Base-by-base conservation (phyloP, 345 rosid genomes). In the Murraya koenigii region DNA sequence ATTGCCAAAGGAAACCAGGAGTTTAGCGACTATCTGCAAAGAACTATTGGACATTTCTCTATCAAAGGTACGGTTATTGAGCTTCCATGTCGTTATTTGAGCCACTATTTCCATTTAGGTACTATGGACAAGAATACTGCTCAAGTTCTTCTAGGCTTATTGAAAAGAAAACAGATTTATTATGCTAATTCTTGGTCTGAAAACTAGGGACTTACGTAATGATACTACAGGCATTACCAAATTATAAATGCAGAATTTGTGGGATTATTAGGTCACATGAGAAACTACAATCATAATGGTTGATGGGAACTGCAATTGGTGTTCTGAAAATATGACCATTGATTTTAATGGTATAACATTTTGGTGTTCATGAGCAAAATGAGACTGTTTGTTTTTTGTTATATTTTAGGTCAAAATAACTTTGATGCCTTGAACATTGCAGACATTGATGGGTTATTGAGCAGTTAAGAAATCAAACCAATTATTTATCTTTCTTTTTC, bases 11-110 rank as follows among this genome's bases (percentile, higher is more conserved):
- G 90, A 91, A 77, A 87, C 86, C 65, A 95, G 87, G 84, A 93
- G 97, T 84, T 87, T 95, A 80, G 87, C 95, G 49, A 78, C 84
- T 68, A 90, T 93, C 33, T 93, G 95, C 80, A 85, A 83, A 84
- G 93, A 95, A 83, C 66, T 90, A 55, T 80, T 95, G 36, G 91
- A 91, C 56, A 56, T 92, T 71, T 82, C 90, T 82, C 84, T 95
- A 47, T 95, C 96, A 22, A 95, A 93, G 97, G 99, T 91, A 76
- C 73, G 84, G 75, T 80, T 82, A 69, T 75, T 25, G 26, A 28
- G 75, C 35, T n/a, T 41, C 64, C 60, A 14, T 14, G 56, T 54
- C 33, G 30, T 49, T 23, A 75, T 65, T 33, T 23, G 23, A 54
- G 33, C 47, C n/a, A 11, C 13, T 30, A 19, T 64, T n/a, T 33